phyloP scores from a whole-genome alignment of 2,329 filamentous ascomycete species.

The Ophiostoma piceae region DNA sequence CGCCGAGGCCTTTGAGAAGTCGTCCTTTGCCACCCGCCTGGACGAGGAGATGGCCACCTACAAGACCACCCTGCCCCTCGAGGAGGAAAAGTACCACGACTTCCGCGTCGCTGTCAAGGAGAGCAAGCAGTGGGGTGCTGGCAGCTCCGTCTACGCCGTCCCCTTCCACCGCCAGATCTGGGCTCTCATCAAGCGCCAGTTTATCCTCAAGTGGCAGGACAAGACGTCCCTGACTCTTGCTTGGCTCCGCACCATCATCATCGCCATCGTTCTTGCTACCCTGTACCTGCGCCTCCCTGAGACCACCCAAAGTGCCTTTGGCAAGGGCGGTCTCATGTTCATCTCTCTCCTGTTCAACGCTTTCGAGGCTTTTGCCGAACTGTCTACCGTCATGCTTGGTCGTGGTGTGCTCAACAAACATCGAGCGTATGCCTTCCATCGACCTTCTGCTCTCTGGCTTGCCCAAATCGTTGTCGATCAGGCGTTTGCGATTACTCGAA shows the following conservation, averaged over 20 bases:
- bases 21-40: constrained; percentile 52
- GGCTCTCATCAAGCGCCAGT: constrained; percentile 79
- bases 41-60: constrained; percentile 64
- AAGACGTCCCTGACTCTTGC: constrained; percentile 69
- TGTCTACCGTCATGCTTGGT: constrained; percentile 64
- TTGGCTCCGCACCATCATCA: constrained; percentile 62
- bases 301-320: constrained; percentile 67
- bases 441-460: constrained; percentile 76
- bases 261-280: constrained; percentile 74
- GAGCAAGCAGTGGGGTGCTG: constrained; percentile 68
- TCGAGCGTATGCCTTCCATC: constrained; percentile 73
- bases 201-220: constrained; percentile 80
- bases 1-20: constrained; percentile 64
- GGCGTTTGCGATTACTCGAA: constrained; percentile 64
- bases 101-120: constrained; percentile 71
- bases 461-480: constrained; percentile 76
- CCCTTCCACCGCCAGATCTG: constrained; percentile 79
- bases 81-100: constrained; percentile 66
- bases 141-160: constrained; percentile 71
- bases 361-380: constrained; percentile 78
- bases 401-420: constrained; percentile 79
- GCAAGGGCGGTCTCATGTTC: constrained; percentile 75
- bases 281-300: constrained; percentile 67
- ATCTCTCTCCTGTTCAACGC: constrained; percentile 76
- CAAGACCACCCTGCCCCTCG: constrained; percentile 56